Evolutionary conservation across 2,329 filamentous ascomycete genomes (phyloP).

Genomic region (Alternaria triticimaculans): DNA sequence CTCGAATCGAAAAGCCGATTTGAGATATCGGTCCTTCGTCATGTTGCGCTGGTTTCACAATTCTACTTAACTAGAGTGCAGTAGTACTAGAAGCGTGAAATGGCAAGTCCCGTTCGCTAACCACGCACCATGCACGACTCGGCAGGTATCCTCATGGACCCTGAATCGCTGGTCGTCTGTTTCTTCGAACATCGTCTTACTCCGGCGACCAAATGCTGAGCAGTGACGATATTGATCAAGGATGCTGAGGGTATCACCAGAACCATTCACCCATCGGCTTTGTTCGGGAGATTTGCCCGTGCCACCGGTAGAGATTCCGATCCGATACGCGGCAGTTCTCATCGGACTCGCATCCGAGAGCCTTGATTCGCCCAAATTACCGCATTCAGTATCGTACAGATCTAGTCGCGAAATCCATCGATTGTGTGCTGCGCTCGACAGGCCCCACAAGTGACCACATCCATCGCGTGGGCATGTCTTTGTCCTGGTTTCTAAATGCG

Average conservation of each 20-base stretch:
- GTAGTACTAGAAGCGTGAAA: neutral
- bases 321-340: slow-evolving; percentile 3
- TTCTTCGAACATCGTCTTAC: neutral
- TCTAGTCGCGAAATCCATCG: neutral
- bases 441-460: neutral
- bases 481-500: neutral
- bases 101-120: slow-evolving; percentile 3
- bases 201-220: neutral
- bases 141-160: neutral
- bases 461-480: neutral
- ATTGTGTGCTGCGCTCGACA: neutral
- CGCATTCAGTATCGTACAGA: neutral
- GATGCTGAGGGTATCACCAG: neutral
- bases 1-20: neutral
- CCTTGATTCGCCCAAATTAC: slow-evolving; percentile 10
- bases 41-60: neutral
- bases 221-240: neutral
- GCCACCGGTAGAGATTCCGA: slow-evolving; percentile 7
- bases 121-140: neutral
- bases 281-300: slow-evolving; percentile 4
- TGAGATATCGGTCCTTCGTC: slow-evolving; percentile 2
- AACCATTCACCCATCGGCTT: neutral
- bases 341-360: neutral
- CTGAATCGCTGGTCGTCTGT: slow-evolving; percentile 1
- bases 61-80: neutral